A percentile compares a stretch with the other conserved stretches of the same genome.
Evolutionary conservation across 164 flowering plant genomes (phyloP).

Genomic region (Liquidambar formosana): DNA sequence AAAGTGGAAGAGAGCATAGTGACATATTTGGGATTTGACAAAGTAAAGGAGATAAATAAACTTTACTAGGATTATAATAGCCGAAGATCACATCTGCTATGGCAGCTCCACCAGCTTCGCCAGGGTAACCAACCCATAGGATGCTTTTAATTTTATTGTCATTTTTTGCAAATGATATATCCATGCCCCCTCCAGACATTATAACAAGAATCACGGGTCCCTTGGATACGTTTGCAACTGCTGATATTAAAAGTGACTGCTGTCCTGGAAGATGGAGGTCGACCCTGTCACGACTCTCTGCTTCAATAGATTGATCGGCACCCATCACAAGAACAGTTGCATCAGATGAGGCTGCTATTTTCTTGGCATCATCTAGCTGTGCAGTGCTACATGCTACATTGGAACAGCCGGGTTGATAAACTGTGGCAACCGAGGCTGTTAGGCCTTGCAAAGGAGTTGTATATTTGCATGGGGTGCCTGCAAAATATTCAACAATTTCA

Average conservation of each 20-base stretch:
- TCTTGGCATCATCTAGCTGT: slow-evolving; percentile 55
- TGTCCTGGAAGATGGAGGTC: slow-evolving; percentile 74
- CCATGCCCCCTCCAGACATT: slow-evolving; percentile 91
- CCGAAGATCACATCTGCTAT: slow-evolving; percentile 87
- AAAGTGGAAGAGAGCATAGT: no score
- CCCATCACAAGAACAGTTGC: slow-evolving; percentile 85
- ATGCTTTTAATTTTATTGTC: slow-evolving; percentile 64
- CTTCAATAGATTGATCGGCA: slow-evolving; percentile 70
- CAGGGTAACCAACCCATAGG: slow-evolving; percentile 98
- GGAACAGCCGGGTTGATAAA: slow-evolving; percentile 60
- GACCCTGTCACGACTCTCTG: slow-evolving; percentile 66
- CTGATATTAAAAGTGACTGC: slow-evolving; percentile 52
- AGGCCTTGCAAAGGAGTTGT: slow-evolving; percentile 84
- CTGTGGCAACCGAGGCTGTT: slow-evolving; percentile 42
- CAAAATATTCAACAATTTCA: background rate
- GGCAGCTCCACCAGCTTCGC: slow-evolving; percentile 98
- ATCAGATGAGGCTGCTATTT: slow-evolving; percentile 69
- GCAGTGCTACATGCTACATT: slow-evolving; percentile 58
- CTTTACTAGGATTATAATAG: slow-evolving; percentile 74
- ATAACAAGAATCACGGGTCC: slow-evolving; percentile 85
- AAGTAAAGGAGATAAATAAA: background rate
- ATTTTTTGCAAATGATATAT: slow-evolving; percentile 68
- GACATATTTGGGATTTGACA: no score
- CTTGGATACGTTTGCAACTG: slow-evolving; percentile 66
- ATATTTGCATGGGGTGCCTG: slow-evolving; percentile 88